Percentiles rank a stretch among this genome's conserved stretches.
These are phyloP conservation scores for Neonectria magnoliae DNA, from an alignment of 2,329 filamentous ascomycete species.

Conservation along the genomic window DNA sequence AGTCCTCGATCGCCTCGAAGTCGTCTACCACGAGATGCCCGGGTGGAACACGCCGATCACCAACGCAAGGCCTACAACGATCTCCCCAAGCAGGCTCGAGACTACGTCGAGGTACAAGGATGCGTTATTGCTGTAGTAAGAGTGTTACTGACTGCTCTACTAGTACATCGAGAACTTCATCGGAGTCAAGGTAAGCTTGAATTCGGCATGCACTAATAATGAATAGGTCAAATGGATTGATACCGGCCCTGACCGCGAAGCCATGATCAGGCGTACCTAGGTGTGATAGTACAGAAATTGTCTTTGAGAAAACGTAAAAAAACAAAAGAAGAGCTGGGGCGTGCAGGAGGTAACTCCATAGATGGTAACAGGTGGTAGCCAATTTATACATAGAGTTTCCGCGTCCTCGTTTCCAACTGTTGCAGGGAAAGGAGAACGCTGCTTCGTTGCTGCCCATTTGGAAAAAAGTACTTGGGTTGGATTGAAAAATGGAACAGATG, in stretches of 20 bases:
- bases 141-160: background rate
- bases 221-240: background rate
- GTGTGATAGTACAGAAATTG: too few species aligned
- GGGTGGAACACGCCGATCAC: constrained; percentile 74
- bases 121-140: background rate
- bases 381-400: too few species aligned
- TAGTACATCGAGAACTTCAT: background rate
- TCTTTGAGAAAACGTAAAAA: too few species aligned
- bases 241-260: background rate
- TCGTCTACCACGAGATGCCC: constrained; percentile 71
- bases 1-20: constrained; percentile 63
- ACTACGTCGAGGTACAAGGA: background rate
- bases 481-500: too few species aligned
- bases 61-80: constrained; percentile 50
- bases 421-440: too few species aligned
- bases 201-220: background rate
- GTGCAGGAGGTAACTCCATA: too few species aligned
- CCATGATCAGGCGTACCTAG: background rate
- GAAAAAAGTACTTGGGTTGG: too few species aligned
- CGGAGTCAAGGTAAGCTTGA: background rate
- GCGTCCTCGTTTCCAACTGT: too few species aligned
- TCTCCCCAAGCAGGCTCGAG: background rate
- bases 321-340: too few species aligned
- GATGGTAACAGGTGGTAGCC: too few species aligned
- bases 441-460: too few species aligned